phyloP scores from a whole-genome alignment of 2,329 filamentous ascomycete genomes.

The Penicillium polonicum region DNA sequence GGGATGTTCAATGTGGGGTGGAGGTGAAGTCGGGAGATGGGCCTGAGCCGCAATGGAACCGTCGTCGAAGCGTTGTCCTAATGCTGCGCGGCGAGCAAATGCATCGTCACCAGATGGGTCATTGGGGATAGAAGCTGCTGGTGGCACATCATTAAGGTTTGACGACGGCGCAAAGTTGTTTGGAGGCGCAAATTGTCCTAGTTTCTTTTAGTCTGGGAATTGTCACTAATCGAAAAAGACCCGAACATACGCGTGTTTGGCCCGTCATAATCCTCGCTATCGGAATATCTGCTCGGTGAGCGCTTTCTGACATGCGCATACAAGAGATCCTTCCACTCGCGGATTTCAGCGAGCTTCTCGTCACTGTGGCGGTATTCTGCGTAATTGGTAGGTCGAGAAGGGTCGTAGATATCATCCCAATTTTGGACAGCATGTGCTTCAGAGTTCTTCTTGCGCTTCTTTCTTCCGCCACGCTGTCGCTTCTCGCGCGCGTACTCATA shows the following conservation, averaged over 20 bases:
- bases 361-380: slow-evolving; percentile 82
- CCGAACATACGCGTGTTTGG: slow-evolving; percentile 48
- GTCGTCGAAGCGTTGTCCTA: slow-evolving; percentile 47
- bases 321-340: slow-evolving; percentile 80
- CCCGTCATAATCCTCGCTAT: slow-evolving; percentile 52
- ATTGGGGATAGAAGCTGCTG: slow-evolving; percentile 50
- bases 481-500: slow-evolving; percentile 63
- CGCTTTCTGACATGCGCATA: slow-evolving; percentile 66
- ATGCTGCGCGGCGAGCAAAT: slow-evolving; percentile 61
- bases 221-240: not conserved
- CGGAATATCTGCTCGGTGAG: slow-evolving; percentile 45
- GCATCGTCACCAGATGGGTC: slow-evolving; percentile 68
- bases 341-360: slow-evolving; percentile 74
- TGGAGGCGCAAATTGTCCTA: slow-evolving; percentile 53
- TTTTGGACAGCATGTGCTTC: slow-evolving; percentile 62
- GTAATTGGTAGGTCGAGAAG: slow-evolving; percentile 75
- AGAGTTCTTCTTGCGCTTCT: slow-evolving; percentile 73
- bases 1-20: slow-evolving; percentile 32
- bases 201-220: not conserved
- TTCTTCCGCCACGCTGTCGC: slow-evolving; percentile 72
- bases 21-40: slow-evolving; percentile 24
- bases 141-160: slow-evolving; percentile 40
- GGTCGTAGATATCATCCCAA: slow-evolving; percentile 92
- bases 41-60: slow-evolving; percentile 9
- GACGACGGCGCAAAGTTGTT: slow-evolving; percentile 54